Conservation (phyloP, 108 stramenopile species). For the Thalassiosira profunda region DNA sequence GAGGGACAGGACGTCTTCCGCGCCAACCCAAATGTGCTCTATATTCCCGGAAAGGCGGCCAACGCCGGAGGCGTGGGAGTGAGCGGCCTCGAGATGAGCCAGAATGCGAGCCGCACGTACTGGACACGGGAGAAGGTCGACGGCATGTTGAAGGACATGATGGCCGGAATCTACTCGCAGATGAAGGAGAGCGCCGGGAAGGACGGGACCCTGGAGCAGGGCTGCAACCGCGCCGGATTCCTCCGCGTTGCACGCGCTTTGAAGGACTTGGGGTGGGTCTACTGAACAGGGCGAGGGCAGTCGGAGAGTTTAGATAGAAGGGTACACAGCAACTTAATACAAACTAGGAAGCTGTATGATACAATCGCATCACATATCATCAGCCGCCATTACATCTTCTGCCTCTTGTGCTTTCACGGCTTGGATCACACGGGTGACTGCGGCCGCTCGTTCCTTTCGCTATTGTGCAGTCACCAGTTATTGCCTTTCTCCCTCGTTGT, state of each 20-base stretch:
- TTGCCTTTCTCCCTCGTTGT: too few species aligned
- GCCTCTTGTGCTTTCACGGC: too few species aligned
- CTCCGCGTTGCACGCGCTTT: constrained; percentile 80
- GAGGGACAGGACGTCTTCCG: constrained; percentile 75
- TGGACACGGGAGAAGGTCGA: constrained; percentile 84
- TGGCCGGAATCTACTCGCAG: constrained; percentile 75
- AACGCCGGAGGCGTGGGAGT: constrained; percentile 91
- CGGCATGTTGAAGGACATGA: constrained; percentile 73
- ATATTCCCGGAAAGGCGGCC: constrained; percentile 81
- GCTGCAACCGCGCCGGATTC: constrained; percentile 89
- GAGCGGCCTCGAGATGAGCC: constrained; percentile 74
- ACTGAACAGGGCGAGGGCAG: too few species aligned
- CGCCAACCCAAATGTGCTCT: constrained; percentile 49
- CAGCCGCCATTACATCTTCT: too few species aligned
- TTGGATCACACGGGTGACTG: too few species aligned
- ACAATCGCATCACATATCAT: too few species aligned
- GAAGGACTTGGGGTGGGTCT: constrained; percentile 83
- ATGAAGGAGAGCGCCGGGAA: constrained; percentile 60
- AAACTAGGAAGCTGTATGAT: too few species aligned
- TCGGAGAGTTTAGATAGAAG: too few species aligned
- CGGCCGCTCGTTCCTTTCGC: too few species aligned
- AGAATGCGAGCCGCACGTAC: constrained; percentile 66
- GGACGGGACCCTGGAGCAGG: constrained; percentile 71
- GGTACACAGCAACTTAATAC: too few species aligned
- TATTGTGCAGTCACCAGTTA: too few species aligned